Conservation (phyloP, 805 yeast species). For the Schwanniomyces polymorphus region DNA sequence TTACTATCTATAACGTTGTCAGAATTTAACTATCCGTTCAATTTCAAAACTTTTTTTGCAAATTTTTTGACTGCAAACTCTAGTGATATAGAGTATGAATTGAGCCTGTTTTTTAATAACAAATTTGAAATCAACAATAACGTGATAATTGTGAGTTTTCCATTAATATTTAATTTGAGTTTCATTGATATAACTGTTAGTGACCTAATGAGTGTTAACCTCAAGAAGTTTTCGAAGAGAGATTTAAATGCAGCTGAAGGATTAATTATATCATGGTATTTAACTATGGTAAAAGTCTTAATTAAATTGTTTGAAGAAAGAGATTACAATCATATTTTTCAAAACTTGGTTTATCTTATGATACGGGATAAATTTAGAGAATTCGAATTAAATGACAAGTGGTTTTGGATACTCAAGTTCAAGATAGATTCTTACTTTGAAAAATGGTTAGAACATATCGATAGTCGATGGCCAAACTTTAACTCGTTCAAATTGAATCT, state of each 20-base stretch:
- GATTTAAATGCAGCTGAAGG: conserved; percentile 21
- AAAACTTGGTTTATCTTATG: conserved; percentile 22
- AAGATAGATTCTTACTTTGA: conserved; percentile 23
- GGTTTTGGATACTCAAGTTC: conserved; percentile 23
- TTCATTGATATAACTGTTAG: conserved; percentile 26
- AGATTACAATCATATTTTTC: conserved; percentile 26
- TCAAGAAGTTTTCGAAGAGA: conserved; percentile 25
- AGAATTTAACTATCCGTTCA: conserved; percentile 37
- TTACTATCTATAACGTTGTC: conserved; percentile 46
- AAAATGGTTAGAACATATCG: conserved; percentile 21
- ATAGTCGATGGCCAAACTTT: conserved; percentile 8
- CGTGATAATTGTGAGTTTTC: conserved; percentile 51
- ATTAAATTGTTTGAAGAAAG: conserved; percentile 14
- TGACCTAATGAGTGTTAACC: conserved; percentile 9
- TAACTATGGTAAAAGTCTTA: conserved; percentile 44
- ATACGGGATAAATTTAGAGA: conserved; percentile 13
- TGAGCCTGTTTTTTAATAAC: conserved; percentile 14
- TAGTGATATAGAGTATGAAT: conserved; percentile 14
- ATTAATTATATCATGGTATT: conserved; percentile 46
- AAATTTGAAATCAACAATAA: conserved; percentile 44
- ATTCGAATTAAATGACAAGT: conserved; percentile 22
- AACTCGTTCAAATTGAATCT: conserved; percentile 13
- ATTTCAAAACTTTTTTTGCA: conserved; percentile 14
- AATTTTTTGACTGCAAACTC: conserved; percentile 11
- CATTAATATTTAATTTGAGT: conserved; percentile 40